Conservation (phyloP, 495 filamentous ascomycete species). For the Usnea hakonensis region DNA sequence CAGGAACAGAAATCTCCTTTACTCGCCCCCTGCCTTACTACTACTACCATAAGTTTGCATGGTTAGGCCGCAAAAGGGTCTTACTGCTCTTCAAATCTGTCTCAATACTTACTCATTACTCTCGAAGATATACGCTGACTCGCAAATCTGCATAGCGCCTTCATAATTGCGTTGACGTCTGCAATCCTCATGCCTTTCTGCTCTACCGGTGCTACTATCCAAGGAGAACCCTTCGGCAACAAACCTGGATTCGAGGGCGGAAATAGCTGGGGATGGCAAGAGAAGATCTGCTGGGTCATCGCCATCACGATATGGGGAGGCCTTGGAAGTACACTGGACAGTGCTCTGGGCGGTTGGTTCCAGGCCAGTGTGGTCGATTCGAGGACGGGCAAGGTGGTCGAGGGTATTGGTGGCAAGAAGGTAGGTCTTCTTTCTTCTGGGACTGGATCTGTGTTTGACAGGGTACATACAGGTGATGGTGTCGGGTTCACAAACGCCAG, state of each 20-base stretch:
- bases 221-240: conserved; percentile 19
- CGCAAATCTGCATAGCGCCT: too few relatives aligned
- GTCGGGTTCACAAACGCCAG: conserved; percentile 5
- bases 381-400: conserved; percentile 75
- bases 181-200: conserved; percentile 66
- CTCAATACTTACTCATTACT: too few relatives aligned
- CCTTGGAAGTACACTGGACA: conserved; percentile 77
- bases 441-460: conserved; percentile 3
- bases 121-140: too few relatives aligned
- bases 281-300: conserved; percentile 48
- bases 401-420: conserved; percentile 75
- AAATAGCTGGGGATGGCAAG: conserved; percentile 38
- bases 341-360: conserved; percentile 72
- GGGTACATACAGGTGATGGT: conserved; percentile 19
- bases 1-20: too few relatives aligned
- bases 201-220: conserved; percentile 3
- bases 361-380: conserved; percentile 85
- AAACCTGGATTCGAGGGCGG: conserved; percentile 27
- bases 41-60: too few relatives aligned
- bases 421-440: conserved; percentile 43
- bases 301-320: conserved; percentile 63
- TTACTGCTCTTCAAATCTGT: too few relatives aligned
- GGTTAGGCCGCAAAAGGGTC: too few relatives aligned
- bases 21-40: too few relatives aligned
- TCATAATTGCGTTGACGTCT: conserved; percentile 59